A percentile compares a stretch with the other conserved stretches of the same genome.
phyloP scores from a whole-genome alignment of 306 rosid species.

The Quercus bicolor region DNA sequence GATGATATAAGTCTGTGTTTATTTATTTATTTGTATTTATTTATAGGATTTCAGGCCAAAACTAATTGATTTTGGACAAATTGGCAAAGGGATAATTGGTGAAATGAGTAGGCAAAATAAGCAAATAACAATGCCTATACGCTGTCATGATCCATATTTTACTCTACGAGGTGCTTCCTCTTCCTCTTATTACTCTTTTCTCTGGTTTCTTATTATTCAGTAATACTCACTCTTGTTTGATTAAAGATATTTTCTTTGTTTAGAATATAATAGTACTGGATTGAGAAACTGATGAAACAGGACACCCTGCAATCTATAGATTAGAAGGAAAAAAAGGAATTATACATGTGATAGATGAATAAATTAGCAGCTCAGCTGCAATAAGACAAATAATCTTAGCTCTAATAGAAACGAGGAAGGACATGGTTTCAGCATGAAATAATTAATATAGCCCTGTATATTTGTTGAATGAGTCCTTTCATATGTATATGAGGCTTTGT shows the following conservation, averaged over 20 bases:
- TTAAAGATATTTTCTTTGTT: background rate
- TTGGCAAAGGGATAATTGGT: slow-evolving; percentile 9
- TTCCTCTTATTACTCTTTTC: background rate
- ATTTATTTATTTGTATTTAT: too few relatives aligned
- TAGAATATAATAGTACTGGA: background rate
- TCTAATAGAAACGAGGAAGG: background rate
- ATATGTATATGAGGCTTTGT: too few relatives aligned
- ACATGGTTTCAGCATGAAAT: background rate
- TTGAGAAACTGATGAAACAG: background rate
- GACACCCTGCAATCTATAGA: background rate
- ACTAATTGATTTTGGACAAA: slow-evolving; percentile 32
- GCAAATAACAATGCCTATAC: slow-evolving; percentile 23
- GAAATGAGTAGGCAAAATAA: slow-evolving; percentile 29
- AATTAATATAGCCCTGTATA: too few relatives aligned
- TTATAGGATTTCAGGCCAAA: slow-evolving; percentile 49
- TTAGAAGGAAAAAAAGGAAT: background rate
- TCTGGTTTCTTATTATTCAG: background rate
- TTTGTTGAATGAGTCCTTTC: too few relatives aligned
- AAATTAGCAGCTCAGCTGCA: background rate
- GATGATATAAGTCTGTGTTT: background rate
- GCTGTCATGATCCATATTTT: slow-evolving; percentile 44
- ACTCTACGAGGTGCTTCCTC: slow-evolving; percentile 32
- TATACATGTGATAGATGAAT: background rate
- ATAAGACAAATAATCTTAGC: too few relatives aligned
- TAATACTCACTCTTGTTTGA: background rate